These are phyloP conservation scores for Gossypium trilobum DNA, from an alignment of 441 rosid genomes.

Conservation along the genomic window DNA sequence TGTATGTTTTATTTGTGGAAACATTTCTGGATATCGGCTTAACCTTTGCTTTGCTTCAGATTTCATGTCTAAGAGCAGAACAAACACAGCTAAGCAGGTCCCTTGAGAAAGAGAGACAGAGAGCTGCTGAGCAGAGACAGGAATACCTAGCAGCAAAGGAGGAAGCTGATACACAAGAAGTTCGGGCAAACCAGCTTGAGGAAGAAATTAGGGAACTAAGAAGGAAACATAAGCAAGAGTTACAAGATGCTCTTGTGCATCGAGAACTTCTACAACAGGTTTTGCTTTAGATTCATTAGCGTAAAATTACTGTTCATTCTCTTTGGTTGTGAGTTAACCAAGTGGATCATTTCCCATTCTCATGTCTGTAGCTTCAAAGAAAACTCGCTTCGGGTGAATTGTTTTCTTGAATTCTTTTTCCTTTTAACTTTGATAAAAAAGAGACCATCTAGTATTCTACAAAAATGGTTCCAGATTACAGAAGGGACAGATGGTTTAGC, in stretches of 20 bases:
- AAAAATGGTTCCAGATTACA: background rate
- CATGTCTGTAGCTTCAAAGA: background rate
- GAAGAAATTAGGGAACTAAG: slow-evolving; percentile 71
- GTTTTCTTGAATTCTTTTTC: background rate
- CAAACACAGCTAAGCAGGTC: slow-evolving; percentile 86
- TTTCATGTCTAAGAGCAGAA: slow-evolving; percentile 90
- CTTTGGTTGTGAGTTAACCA: slow-evolving; percentile 5
- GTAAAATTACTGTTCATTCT: background rate
- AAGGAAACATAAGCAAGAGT: slow-evolving; percentile 78
- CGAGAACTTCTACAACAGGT: slow-evolving; percentile 86
- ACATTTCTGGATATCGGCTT: background rate
- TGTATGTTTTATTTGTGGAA: slow-evolving; percentile 2
- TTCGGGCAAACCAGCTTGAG: slow-evolving; percentile 77
- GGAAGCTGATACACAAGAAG: slow-evolving; percentile 89
- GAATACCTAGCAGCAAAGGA: slow-evolving; percentile 94
- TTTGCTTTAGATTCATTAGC: slow-evolving; percentile 14
- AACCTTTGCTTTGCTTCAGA: slow-evolving; percentile 35
- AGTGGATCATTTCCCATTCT: background rate
- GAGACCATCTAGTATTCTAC: background rate
- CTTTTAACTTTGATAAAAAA: background rate
- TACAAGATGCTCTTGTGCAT: slow-evolving; percentile 71
- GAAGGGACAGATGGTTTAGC: background rate
- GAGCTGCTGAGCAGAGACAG: slow-evolving; percentile 94
- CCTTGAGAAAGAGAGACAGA: slow-evolving; percentile 94
- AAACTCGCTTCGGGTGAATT: background rate